Conservation (phyloP, 768 basidiomycete species). For the Tulasnella sp. region DNA sequence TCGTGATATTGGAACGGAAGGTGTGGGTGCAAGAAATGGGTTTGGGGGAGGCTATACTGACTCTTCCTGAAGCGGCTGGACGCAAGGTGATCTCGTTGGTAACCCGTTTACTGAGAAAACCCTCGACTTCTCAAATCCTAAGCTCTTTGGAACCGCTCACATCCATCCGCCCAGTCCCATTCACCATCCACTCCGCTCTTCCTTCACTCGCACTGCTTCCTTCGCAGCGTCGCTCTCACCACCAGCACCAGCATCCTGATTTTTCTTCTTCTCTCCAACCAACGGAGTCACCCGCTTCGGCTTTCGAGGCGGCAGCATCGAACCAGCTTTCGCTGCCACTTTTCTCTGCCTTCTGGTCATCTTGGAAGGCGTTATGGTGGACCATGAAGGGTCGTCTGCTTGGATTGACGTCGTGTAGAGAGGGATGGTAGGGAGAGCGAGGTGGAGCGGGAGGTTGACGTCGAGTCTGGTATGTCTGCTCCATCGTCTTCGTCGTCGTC, state of each 20-base stretch:
- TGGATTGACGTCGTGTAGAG: background rate
- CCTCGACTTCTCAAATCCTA: constrained; percentile 43
- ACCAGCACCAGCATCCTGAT: constrained; percentile 25
- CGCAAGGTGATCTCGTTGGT: no score
- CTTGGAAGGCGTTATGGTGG: constrained; percentile 56
- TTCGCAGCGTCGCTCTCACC: constrained; percentile 26
- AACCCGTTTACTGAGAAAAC: no score
- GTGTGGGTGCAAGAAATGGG: no score
- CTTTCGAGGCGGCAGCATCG: constrained; percentile 21
- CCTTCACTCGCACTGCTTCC: constrained; percentile 27
- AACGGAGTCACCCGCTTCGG: constrained; percentile 15
- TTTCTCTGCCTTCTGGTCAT: constrained; percentile 62
- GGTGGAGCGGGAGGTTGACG: constrained; percentile 28
- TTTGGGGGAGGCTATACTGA: no score
- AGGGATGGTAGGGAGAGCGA: constrained; percentile 30
- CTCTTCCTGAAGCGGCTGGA: no score
- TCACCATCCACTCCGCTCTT: constrained; percentile 44
- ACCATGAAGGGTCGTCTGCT: background rate
- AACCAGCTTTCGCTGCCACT: no score
- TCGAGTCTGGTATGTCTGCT: constrained; percentile 16
- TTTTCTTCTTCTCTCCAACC: constrained; percentile 15
- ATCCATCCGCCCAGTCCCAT: constrained; percentile 64
- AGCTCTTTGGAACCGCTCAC: constrained; percentile 71
- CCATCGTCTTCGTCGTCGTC: constrained; percentile 24
- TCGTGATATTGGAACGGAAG: no score